Conservation (phyloP, 1,284 basidiomycete species). For the Malassezia restricta region DNA sequence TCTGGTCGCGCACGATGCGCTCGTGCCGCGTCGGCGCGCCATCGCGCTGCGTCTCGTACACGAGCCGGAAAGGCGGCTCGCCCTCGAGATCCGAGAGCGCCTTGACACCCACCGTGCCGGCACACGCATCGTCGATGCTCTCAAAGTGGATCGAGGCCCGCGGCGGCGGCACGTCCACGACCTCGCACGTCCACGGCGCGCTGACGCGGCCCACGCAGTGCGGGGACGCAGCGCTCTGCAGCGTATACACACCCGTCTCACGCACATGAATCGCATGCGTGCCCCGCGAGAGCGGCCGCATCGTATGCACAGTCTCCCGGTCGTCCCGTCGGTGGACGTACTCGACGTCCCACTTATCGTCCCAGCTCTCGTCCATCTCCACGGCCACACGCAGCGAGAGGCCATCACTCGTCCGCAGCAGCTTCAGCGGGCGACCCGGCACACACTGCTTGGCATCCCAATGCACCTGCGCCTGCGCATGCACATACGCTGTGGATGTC, state of each 20-base stretch:
- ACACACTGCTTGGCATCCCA: slow-evolving; percentile 59
- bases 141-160: slow-evolving; percentile 74
- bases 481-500: slow-evolving; percentile 53
- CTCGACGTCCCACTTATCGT: slow-evolving; percentile 10
- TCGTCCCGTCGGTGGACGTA: slow-evolving; percentile 19
- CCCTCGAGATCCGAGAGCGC: slow-evolving; percentile 76
- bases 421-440: slow-evolving; percentile 59
- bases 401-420: slow-evolving; percentile 52
- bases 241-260: slow-evolving; percentile 67
- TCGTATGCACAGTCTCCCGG: slow-evolving; percentile 14
- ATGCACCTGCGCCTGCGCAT: slow-evolving; percentile 61
- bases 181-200: slow-evolving; percentile 36
- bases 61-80: slow-evolving; percentile 78
- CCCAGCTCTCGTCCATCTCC: background rate
- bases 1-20: slow-evolving; percentile 54
- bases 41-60: slow-evolving; percentile 59
- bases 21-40: slow-evolving; percentile 47
- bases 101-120: slow-evolving; percentile 81
- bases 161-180: slow-evolving; percentile 54
- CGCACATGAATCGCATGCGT: slow-evolving; percentile 15
- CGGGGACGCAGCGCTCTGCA: slow-evolving; percentile 61
- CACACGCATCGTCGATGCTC: slow-evolving; percentile 70
- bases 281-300: slow-evolving; percentile 8
- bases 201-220: slow-evolving; percentile 51
- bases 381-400: slow-evolving; percentile 17